These are phyloP conservation scores for Apodospora peruviana DNA, from an alignment of 495 filamentous ascomycete species.

Conservation along the genomic window DNA sequence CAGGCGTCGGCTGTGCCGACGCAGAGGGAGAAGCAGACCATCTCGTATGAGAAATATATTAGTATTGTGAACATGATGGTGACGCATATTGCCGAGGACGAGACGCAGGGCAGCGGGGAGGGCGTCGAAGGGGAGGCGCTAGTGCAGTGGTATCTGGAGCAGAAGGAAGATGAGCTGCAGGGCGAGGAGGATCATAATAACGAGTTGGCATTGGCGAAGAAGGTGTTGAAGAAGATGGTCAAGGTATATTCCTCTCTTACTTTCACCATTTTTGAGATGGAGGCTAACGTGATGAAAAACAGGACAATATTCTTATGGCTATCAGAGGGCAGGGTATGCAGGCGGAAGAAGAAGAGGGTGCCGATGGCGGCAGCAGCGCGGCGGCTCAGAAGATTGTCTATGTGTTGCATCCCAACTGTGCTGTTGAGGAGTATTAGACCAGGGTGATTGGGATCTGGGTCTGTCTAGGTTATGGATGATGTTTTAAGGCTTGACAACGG, in stretches of 20 bases:
- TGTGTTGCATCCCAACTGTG: conserved; percentile 91
- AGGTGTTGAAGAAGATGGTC: conserved; percentile 93
- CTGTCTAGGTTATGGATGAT: background rate
- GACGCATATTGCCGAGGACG: conserved; percentile 62
- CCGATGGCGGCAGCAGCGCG: conserved; percentile 38
- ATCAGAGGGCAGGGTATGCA: conserved; percentile 80
- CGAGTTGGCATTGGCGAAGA: conserved; percentile 71
- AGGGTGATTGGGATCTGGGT: background rate
- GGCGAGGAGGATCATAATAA: conserved; percentile 71
- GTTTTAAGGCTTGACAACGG: background rate
- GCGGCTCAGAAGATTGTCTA: conserved; percentile 61
- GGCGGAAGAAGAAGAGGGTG: conserved; percentile 47
- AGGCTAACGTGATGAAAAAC: conserved; percentile 11
- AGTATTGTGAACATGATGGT: conserved; percentile 82
- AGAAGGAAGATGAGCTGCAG: conserved; percentile 78
- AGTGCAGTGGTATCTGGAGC: conserved; percentile 88
- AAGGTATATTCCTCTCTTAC: conserved; percentile 58
- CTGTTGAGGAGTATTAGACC: conserved; percentile 53
- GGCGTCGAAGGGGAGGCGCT: conserved; percentile 86
- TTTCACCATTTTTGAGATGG: background rate
- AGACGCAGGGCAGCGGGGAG: conserved; percentile 70
- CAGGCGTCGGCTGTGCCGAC: conserved; percentile 30
- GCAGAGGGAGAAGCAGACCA: conserved; percentile 67
- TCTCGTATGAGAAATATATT: conserved; percentile 94
- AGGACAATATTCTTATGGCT: conserved; percentile 92